These are phyloP conservation scores for Trypanosoma platydactyli DNA, from an alignment of 208 protist species.

Conservation along the genomic window DNA sequence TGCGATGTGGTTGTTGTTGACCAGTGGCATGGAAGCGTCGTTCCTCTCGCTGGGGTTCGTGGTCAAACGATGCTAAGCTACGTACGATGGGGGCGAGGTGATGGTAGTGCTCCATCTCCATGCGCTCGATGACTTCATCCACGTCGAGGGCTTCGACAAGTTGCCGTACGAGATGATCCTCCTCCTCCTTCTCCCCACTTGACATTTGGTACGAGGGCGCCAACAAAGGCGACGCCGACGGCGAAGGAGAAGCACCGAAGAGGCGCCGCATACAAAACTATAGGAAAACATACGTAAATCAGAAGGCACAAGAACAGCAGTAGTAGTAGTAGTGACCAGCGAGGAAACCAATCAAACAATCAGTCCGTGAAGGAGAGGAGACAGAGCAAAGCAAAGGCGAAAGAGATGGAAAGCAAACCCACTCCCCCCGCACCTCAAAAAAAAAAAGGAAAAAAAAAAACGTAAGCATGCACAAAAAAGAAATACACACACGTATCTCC, in stretches of 20 bases:
- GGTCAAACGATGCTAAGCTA: slow-evolving; percentile 38
- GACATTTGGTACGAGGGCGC: background rate
- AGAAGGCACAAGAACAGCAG: no score
- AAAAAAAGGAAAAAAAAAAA: background rate
- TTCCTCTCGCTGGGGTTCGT: background rate
- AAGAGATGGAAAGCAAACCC: background rate
- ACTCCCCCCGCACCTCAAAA: background rate
- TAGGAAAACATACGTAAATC: no score
- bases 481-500: no score
- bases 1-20: background rate
- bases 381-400: background rate
- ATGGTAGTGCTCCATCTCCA: slow-evolving; percentile 62
- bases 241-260: background rate
- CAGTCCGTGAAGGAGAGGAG: no score
- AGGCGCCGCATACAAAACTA: no score
- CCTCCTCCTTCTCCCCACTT: slow-evolving; percentile 23
- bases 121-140: slow-evolving; percentile 61
- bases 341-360: no score
- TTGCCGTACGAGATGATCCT: slow-evolving; percentile 77
- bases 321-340: no score
- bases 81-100: slow-evolving; percentile 41
- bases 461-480: background rate
- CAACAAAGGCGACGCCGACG: background rate
- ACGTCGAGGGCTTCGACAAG: slow-evolving; percentile 68
- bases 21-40: background rate